Evolutionary conservation across 805 yeast species (phyloP), one percentile per base, ranked within the genome.

Genomic region (Lipomyces chichibuensis): DNA sequence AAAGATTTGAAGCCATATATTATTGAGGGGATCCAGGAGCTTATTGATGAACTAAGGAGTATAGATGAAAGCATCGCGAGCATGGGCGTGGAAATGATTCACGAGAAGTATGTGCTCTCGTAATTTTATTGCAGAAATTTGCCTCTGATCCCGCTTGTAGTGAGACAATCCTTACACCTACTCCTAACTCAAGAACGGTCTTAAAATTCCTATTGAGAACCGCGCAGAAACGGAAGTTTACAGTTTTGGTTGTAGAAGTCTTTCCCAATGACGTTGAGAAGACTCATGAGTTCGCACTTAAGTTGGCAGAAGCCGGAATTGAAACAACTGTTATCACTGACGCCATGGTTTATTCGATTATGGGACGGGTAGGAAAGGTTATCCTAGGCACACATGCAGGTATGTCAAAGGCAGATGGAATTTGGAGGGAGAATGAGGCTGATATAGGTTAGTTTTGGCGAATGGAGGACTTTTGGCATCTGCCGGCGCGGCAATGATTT

Each of bases 331-430:
- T 95, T 63, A 90, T 95, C 46, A 98, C 99, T 0, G 99, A 95
- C 76, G 85, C 96, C 4, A 89, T 96, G 32, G 92, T 89, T 0
- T 92, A 89, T 78, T 98, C 99, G 0, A 92, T 95, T 58, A 95
- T 95, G 98, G 90, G 97, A 51, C 83, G 97, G 71, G 98, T 95
- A 4, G 97, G 98, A 56, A 96, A 96, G 77, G 99, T 95, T 37
- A 87, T 95, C 66, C 85, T 96, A 63, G 98, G 98, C 51, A 89
- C 98, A 4, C 85, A 90, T 69, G 87, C 97, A 0, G 98, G 69
- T 65, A 60, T 3, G 69, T 49, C 20, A 23, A 29, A 11, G 1
- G 9, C 20, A 17, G 20, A 7, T 43, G 20, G 23, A 9, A 43
- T 17, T 23, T 7, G 27, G 37, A 25, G 35, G 13, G 23, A 27